Percentiles rank a stretch among this genome's conserved stretches.
Evolutionary conservation across 495 filamentous ascomycete genomes (phyloP).

Genomic region (Podospora pseudopauciseta): DNA sequence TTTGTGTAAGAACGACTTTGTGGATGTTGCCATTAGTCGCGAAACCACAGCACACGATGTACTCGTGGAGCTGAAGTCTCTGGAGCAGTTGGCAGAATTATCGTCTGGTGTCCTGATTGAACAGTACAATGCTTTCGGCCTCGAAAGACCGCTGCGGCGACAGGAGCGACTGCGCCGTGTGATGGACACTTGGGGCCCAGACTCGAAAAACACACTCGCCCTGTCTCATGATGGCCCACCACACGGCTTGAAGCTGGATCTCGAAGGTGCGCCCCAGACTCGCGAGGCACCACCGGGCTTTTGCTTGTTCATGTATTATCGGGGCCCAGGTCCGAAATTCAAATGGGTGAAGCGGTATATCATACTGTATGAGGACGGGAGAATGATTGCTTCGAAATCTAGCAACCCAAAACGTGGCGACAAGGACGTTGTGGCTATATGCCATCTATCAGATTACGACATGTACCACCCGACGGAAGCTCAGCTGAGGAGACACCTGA

Average conservation of each 20-base stretch:
- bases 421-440: conserved; percentile 65
- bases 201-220: conserved; percentile 65
- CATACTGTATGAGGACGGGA: conserved; percentile 68
- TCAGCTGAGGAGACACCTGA: conserved; percentile 59
- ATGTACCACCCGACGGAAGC: conserved; percentile 72
- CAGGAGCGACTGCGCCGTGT: conserved; percentile 88
- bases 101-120: conserved; percentile 67
- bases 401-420: conserved; percentile 45
- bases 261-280: conserved; percentile 52
- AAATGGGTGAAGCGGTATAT: conserved; percentile 86
- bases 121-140: conserved; percentile 66
- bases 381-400: conserved; percentile 73
- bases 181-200: conserved; percentile 86
- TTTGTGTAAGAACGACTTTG: conserved; percentile 57
- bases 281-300: conserved; percentile 54
- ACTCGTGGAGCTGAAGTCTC: conserved; percentile 53
- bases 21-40: conserved; percentile 64
- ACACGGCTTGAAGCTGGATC: conserved; percentile 41
- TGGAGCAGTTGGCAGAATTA: conserved; percentile 52
- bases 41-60: conserved; percentile 74
- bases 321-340: conserved; percentile 68
- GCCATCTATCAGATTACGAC: conserved; percentile 91
- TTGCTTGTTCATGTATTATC: conserved; percentile 72
- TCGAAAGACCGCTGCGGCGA: conserved; percentile 77
- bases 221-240: conserved; percentile 42